Evolutionary conservation across 148 eudicot species (phyloP).

Genomic region (Rhododendron griersonianum): DNA sequence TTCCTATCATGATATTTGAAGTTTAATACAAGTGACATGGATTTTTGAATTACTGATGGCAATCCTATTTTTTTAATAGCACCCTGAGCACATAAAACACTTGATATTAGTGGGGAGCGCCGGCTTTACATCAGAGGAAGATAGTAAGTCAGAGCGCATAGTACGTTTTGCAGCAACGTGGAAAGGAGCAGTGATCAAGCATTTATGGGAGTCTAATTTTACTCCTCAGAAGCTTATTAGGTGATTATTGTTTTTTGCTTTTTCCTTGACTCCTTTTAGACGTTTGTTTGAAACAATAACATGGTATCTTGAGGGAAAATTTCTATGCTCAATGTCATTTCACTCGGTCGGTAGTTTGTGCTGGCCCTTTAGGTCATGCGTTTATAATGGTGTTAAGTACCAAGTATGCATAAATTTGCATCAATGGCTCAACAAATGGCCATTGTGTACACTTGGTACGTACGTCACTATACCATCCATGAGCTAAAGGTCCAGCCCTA

Average conservation of each 20-base stretch:
- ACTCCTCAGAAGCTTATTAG: constrained; percentile 86
- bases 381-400: not conserved
- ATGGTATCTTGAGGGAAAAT: not conserved
- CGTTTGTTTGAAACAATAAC: not conserved
- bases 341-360: not conserved
- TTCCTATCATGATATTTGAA: constrained; percentile 9
- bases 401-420: not conserved
- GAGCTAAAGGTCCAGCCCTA: not conserved
- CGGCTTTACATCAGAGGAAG: constrained; percentile 69
- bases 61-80: constrained; percentile 34
- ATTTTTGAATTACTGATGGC: constrained; percentile 8
- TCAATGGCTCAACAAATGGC: not conserved
- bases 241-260: constrained; percentile 25
- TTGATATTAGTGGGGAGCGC: constrained; percentile 91
- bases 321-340: not conserved
- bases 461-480: not conserved
- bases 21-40: not conserved
- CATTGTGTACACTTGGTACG: not conserved
- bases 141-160: constrained; percentile 58
- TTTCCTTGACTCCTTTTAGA: not conserved
- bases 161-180: constrained; percentile 67
- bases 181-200: constrained; percentile 89
- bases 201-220: constrained; percentile 94
- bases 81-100: constrained; percentile 89
- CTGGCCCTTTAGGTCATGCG: not conserved